Percentiles rank a stretch among this genome's conserved stretches.
phyloP scores from a whole-genome alignment of 495 filamentous ascomycete genomes.

The Platismatia glauca region DNA sequence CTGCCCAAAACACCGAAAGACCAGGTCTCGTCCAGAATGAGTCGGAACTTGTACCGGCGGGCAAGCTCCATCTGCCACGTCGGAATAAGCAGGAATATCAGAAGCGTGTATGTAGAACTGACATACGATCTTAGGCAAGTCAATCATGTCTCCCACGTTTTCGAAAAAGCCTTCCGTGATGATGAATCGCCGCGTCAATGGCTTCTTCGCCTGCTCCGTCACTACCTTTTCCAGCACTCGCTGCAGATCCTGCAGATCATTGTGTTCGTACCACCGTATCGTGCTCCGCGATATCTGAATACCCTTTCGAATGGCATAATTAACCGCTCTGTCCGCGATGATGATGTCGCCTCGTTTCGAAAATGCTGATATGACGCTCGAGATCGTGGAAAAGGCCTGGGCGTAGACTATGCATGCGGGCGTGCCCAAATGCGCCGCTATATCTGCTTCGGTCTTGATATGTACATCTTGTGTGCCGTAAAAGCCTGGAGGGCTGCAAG shows the following conservation, averaged over 20 bases:
- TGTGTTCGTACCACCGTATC: constrained; percentile 91
- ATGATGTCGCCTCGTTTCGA: constrained; percentile 97
- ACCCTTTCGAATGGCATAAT: constrained; percentile 88
- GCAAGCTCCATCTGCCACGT: constrained; percentile 71
- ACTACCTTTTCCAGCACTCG: constrained; percentile 74
- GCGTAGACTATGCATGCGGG: constrained; percentile 88
- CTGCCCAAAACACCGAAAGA: constrained; percentile 90
- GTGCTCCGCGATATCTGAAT: constrained; percentile 86
- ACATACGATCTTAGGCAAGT: constrained; percentile 77
- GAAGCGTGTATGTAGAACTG: background rate
- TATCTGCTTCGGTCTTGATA: constrained; percentile 91
- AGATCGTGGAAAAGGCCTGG: constrained; percentile 90
- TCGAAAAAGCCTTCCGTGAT: constrained; percentile 95
- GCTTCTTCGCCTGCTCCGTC: constrained; percentile 80
- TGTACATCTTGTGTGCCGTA: constrained; percentile 99
- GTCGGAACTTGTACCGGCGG: constrained; percentile 89
- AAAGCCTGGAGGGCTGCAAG: constrained; percentile 93
- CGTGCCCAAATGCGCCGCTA: constrained; percentile 78
- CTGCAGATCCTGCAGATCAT: constrained; percentile 90
- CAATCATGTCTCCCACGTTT: constrained; percentile 72
- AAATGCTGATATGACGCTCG: constrained; percentile 89
- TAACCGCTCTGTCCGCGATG: constrained; percentile 90
- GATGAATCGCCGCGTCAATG: constrained; percentile 86
- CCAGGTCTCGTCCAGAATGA: constrained; percentile 95
- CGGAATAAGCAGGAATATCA: background rate